These are phyloP conservation scores for Chalciporus sphaerocephalus DNA, from an alignment of 768 basidiomycete genomes.

Conservation along the genomic window DNA sequence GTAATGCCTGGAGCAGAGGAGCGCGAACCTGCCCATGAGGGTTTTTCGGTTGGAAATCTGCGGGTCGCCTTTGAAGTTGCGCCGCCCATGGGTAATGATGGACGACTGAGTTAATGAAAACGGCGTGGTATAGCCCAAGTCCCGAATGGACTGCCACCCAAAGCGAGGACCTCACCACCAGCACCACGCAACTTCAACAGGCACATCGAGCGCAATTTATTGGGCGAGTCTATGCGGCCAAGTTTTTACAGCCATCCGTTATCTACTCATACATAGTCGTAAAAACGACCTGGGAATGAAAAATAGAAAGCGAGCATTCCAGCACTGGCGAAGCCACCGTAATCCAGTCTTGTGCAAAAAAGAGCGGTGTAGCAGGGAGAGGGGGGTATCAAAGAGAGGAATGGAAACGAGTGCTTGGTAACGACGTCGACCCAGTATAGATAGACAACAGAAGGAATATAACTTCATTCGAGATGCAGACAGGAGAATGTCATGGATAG, in stretches of 20 bases:
- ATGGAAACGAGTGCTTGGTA: conserved; percentile 22
- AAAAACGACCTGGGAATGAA: conserved; percentile 29
- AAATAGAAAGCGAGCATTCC: conserved; percentile 31
- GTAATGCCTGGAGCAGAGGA: conserved; percentile 22
- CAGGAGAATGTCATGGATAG: conserved; percentile 41
- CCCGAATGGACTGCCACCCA: no score
- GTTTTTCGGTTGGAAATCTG: conserved; percentile 48
- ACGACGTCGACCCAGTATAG: conserved; percentile 29
- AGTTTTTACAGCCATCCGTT: conserved; percentile 36
- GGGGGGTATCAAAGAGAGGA: conserved; percentile 32
- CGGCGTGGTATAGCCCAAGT: no score
- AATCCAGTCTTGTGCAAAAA: conserved; percentile 22
- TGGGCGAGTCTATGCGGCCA: conserved; percentile 31
- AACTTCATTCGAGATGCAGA: conserved; percentile 29
- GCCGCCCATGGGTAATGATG: conserved; percentile 53
- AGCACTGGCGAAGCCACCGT: conserved; percentile 25
- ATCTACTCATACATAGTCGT: conserved; percentile 38
- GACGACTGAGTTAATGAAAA: no score
- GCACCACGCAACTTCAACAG: not conserved
- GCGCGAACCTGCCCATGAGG: conserved; percentile 48
- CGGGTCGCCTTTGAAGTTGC: conserved; percentile 57
- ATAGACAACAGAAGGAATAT: conserved; percentile 34
- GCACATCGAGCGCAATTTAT: conserved; percentile 17
- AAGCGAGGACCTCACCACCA: no score
- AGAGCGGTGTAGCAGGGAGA: conserved; percentile 14